Percentiles rank a stretch among this genome's conserved stretches.
These are phyloP conservation scores for Colletotrichum eremochloae DNA, from an alignment of 2,329 filamentous ascomycete species.

Conservation along the genomic window DNA sequence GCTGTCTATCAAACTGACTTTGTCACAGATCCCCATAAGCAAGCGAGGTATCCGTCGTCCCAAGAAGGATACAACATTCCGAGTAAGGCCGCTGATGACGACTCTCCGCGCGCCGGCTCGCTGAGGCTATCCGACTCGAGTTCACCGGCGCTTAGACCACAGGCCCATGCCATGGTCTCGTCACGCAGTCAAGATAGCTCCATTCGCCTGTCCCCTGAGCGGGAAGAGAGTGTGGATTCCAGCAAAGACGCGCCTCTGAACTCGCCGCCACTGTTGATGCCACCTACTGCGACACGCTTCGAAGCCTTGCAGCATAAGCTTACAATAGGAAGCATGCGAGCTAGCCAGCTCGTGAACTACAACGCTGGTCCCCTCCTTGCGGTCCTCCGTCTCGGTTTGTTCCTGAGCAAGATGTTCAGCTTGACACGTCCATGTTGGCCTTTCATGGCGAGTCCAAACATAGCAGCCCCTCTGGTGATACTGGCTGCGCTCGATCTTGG, in stretches of 20 bases:
- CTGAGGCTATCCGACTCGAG: conserved; percentile 49
- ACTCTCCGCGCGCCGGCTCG: conserved; percentile 47
- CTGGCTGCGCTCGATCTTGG: conserved; percentile 78
- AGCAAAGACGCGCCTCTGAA: conserved; percentile 43
- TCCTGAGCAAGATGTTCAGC: conserved; percentile 76
- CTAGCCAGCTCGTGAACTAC: conserved; percentile 47
- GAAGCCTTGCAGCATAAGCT: conserved; percentile 52
- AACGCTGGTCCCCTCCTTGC: conserved; percentile 52
- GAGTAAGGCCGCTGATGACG: conserved; percentile 44
- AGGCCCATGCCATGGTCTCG: conserved; percentile 53
- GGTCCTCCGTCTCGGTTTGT: conserved; percentile 69
- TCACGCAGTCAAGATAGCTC: conserved; percentile 58
- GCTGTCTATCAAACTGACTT: conserved; percentile 40
- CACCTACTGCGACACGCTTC: conserved; percentile 58
- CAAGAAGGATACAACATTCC: conserved; percentile 49
- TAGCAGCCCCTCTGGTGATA: conserved; percentile 76
- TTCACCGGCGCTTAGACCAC: conserved; percentile 44
- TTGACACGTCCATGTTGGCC: conserved; percentile 79
- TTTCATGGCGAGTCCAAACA: conserved; percentile 72
- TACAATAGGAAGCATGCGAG: conserved; percentile 53
- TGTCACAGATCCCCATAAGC: conserved; percentile 51
- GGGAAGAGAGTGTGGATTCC: conserved; percentile 31
- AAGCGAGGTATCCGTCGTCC: conserved; percentile 46
- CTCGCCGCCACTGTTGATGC: conserved; percentile 62
- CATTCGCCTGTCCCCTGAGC: conserved; percentile 48